Base-by-base conservation (phyloP, 2,329 filamentous ascomycete genomes). In the Aspergillus awamori region DNA sequence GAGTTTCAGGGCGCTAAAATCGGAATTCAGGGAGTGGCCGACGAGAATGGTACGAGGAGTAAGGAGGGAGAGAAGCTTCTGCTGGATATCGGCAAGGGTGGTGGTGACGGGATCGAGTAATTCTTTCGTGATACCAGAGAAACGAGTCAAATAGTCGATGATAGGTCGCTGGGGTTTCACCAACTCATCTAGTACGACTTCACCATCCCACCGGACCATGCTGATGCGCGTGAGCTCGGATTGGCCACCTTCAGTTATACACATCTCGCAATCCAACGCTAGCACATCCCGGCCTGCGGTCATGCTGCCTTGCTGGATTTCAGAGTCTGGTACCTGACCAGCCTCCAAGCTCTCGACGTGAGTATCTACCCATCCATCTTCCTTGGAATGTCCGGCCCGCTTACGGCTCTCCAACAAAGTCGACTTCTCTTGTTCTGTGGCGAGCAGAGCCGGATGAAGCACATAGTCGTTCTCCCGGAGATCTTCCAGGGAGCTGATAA, bases 181-280 rank as follows among this genome's bases (percentile, higher is more conserved):
- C 11, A 98, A 85, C 78, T 96, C 91, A 74, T 99, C 95, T 55
- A 98, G 79, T 15, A 97, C 82, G 8, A 91, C 85, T 36, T 87
- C 86, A 53, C 93, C 93, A 67, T 93, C 87, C 94, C 95, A 99
- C 62, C 87, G 82, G 7, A 99, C 81, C 41, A 98, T 77, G 73
- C 93, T 97, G 73, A 98, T 89, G 59, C 95, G 88, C 1, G 95
- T 96, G 47, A 99, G 86, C 38, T 93, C 92, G 65, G 90, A 92
- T 66, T 91, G 86, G 52, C 87, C 87, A 63, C 89, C 87, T 62
- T 89, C 90, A 2, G 93, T 96, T 79, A 92, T 88, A 74, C 93
- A 97, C 95, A 99, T 99, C 77, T 99, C 95, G 77, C 95, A 99
- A 74, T 99, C 95, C 58, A 99, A 82, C 1, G 92, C 89, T 53